Evolutionary conservation across 805 yeast genomes (phyloP).

Genomic region (Wickerhamiella allomyrinae): DNA sequence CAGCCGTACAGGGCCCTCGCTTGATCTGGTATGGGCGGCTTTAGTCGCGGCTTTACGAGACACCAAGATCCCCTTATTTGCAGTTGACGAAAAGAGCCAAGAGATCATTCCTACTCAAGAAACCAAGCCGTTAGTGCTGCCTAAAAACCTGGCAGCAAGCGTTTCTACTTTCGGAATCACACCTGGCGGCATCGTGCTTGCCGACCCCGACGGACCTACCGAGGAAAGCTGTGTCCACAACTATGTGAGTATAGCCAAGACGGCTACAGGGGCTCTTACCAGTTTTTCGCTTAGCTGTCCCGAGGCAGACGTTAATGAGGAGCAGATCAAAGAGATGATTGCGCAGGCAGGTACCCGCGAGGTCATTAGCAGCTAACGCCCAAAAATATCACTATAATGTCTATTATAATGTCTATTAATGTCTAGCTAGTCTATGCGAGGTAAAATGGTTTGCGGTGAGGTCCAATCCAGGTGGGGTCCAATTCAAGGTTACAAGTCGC

Average conservation of each 20-base stretch:
- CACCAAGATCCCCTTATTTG: slow-evolving; percentile 52
- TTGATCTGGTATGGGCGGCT: slow-evolving; percentile 62
- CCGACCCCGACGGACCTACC: slow-evolving; percentile 74
- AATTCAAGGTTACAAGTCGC: neutral
- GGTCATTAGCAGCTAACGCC: neutral
- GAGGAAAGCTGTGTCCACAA: slow-evolving; percentile 53
- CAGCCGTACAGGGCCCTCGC: slow-evolving; percentile 68
- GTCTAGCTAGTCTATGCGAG: too few species aligned
- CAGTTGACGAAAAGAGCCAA: slow-evolving; percentile 40
- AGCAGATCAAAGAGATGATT: neutral
- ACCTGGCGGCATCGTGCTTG: slow-evolving; percentile 31
- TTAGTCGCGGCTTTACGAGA: slow-evolving; percentile 46
- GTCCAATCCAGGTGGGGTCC: too few species aligned
- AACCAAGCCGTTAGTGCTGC: slow-evolving; percentile 26
- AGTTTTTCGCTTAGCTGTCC: neutral
- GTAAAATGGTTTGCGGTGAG: too few species aligned
- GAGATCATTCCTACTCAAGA: slow-evolving; percentile 29
- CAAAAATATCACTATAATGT: too few species aligned
- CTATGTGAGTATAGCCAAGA: slow-evolving; percentile 33
- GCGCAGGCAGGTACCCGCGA: neutral
- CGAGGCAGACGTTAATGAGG: neutral
- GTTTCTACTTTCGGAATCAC: slow-evolving; percentile 46
- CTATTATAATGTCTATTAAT: too few species aligned
- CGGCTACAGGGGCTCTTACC: slow-evolving; percentile 11
- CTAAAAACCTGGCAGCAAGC: slow-evolving; percentile 26